A percentile compares a stretch with the other conserved stretches of the same genome.
Evolutionary conservation across 2,329 filamentous ascomycete species (phyloP).

Genomic region (Diaporthe citrichinensis): DNA sequence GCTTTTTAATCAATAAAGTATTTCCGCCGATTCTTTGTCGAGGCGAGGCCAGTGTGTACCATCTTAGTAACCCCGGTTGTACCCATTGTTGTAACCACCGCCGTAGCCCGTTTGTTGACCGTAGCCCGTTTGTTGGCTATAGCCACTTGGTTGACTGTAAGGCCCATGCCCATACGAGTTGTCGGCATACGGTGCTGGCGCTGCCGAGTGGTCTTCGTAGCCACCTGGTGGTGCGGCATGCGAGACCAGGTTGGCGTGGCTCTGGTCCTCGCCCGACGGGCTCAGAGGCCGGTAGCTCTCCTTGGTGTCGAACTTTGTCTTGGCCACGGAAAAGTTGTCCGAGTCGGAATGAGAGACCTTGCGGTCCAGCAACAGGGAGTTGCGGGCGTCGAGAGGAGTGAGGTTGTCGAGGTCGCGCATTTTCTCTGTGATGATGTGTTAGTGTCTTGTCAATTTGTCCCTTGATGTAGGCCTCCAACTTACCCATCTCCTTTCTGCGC

Average conservation of each 20-base stretch:
- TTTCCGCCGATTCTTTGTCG: slow-evolving; percentile 14
- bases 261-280: slow-evolving; percentile 47
- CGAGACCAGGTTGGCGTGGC: slow-evolving; percentile 55
- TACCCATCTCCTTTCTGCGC: slow-evolving; percentile 91
- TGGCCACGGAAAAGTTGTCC: slow-evolving; percentile 60
- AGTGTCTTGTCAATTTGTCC: slow-evolving; percentile 41
- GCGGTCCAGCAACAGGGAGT: slow-evolving; percentile 83
- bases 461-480: slow-evolving; percentile 52
- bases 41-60: not conserved
- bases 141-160: slow-evolving; percentile 21
- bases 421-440: slow-evolving; percentile 74
- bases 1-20: slow-evolving; percentile 25
- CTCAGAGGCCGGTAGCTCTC: slow-evolving; percentile 37
- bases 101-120: slow-evolving; percentile 22
- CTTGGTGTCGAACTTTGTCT: slow-evolving; percentile 54
- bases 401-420: slow-evolving; percentile 83
- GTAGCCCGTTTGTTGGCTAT: slow-evolving; percentile 24
- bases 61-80: slow-evolving; percentile 28
- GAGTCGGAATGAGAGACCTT: slow-evolving; percentile 52
- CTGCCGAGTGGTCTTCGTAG: slow-evolving; percentile 34
- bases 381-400: slow-evolving; percentile 88
- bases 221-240: slow-evolving; percentile 57
- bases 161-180: slow-evolving; percentile 27
- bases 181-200: slow-evolving; percentile 38
- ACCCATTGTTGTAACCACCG: slow-evolving; percentile 24